These are phyloP conservation scores for Populus simonii DNA, from an alignment of 345 rosid species.

Conservation along the genomic window DNA sequence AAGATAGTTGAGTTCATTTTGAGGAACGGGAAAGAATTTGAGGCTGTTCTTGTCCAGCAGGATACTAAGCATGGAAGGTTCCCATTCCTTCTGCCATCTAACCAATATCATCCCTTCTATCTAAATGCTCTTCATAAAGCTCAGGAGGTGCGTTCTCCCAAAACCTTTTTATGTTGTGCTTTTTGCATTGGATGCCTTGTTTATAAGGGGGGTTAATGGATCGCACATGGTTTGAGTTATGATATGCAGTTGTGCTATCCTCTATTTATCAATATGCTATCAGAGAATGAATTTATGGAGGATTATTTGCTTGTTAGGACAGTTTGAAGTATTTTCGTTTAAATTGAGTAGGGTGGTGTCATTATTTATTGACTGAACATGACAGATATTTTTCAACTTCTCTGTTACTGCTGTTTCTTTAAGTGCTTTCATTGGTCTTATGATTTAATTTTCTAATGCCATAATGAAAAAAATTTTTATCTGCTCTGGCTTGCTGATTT, in stretches of 20 bases:
- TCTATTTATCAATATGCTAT: too few relatives aligned
- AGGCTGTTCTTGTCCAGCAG: slow-evolving; percentile 77
- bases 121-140: slow-evolving; percentile 61
- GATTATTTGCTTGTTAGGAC: not conserved
- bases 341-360: not conserved
- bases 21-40: slow-evolving; percentile 82
- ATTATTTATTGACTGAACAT: not conserved
- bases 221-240: too few relatives aligned
- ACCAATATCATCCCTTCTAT: slow-evolving; percentile 67
- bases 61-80: slow-evolving; percentile 78
- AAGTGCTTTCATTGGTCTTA: not conserved
- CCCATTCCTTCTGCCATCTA: slow-evolving; percentile 73
- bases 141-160: slow-evolving; percentile 51
- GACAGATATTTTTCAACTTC: not conserved
- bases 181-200: not conserved
- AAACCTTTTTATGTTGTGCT: not conserved
- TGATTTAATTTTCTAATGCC: not conserved
- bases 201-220: not conserved
- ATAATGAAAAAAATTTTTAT: not conserved
- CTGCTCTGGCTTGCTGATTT: not conserved
- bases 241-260: too few relatives aligned
- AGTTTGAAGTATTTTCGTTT: not conserved
- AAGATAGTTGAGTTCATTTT: slow-evolving; percentile 90
- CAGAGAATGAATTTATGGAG: not conserved
- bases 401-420: not conserved